A percentile compares a stretch with the other conserved stretches of the same genome.
Conservation (phyloP, 805 yeast genomes). For the Torulaspora quercuum region DNA sequence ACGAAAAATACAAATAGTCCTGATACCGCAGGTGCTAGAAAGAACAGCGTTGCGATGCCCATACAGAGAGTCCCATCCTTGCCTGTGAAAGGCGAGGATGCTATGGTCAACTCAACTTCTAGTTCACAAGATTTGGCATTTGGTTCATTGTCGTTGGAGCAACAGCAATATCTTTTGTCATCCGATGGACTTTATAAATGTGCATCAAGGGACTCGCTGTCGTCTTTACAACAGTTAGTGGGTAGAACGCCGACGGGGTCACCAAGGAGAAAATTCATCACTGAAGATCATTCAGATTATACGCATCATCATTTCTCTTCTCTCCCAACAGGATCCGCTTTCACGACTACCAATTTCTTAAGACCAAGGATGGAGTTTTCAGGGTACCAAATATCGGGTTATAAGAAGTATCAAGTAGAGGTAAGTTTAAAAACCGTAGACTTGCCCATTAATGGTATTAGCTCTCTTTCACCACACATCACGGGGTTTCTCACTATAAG, state of each 20-base stretch:
- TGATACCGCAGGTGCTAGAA: not conserved
- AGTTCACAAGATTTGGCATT: not conserved
- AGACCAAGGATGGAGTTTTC: constrained; percentile 32
- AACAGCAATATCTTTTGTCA: constrained; percentile 10
- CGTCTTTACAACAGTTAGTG: constrained; percentile 19
- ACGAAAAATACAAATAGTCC: constrained; percentile 1
- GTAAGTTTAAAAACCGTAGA: constrained; percentile 59
- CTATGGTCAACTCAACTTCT: not conserved
- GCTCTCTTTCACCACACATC: constrained; percentile 38
- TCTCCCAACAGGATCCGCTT: constrained; percentile 1
- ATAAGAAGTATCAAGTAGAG: constrained; percentile 45
- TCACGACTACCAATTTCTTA: constrained; percentile 21
- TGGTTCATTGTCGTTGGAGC: constrained; percentile 8
- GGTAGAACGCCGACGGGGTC: constrained; percentile 7
- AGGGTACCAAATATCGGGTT: constrained; percentile 38
- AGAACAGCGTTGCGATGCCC: too few relatives aligned
- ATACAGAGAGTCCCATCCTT: too few relatives aligned
- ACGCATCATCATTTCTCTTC: not conserved
- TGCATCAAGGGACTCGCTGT: constrained; percentile 26
- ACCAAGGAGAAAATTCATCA: constrained; percentile 15
- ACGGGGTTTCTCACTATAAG: constrained; percentile 66
- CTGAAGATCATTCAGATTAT: constrained; percentile 14
- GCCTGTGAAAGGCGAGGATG: too few relatives aligned
- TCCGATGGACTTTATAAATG: constrained; percentile 21
- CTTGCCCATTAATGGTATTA: constrained; percentile 31